A percentile compares a stretch with the other conserved stretches of the same genome.
Evolutionary conservation across 2,329 filamentous ascomycete genomes (phyloP).

Genomic region (Clonostachys solani): DNA sequence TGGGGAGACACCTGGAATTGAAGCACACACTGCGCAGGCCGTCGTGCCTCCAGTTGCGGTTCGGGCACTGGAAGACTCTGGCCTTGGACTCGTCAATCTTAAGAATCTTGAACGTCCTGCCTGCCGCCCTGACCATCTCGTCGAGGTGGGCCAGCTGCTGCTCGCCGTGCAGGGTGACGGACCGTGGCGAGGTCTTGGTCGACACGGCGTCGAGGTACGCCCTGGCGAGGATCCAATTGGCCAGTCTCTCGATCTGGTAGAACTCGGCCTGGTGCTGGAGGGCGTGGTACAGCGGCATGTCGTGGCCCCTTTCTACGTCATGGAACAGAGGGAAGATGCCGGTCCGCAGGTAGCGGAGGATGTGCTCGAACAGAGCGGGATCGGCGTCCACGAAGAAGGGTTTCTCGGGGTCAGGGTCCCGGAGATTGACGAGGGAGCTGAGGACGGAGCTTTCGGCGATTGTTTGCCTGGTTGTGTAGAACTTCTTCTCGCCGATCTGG

Average conservation of each 20-base stretch:
- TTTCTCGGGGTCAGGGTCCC: slow-evolving; percentile 1
- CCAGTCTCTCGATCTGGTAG: slow-evolving; percentile 18
- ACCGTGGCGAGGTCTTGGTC: background rate
- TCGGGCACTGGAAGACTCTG: background rate
- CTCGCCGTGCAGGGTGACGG: slow-evolving; percentile 1
- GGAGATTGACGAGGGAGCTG: slow-evolving; percentile 5
- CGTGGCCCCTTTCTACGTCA: slow-evolving; percentile 16
- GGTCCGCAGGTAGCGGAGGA: slow-evolving; percentile 25
- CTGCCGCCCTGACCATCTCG: background rate
- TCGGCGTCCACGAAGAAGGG: slow-evolving; percentile 32
- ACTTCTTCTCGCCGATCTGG: slow-evolving; percentile 9
- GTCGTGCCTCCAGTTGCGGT: slow-evolving; percentile 2
- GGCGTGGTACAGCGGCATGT: slow-evolving; percentile 24
- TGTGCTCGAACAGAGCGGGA: slow-evolving; percentile 23
- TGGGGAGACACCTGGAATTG: background rate
- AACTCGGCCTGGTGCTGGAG: slow-evolving; percentile 24
- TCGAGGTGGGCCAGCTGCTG: slow-evolving; percentile 3
- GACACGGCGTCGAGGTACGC: slow-evolving; percentile 2
- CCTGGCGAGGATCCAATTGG: slow-evolving; percentile 13
- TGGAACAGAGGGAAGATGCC: slow-evolving; percentile 27
- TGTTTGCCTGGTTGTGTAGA: slow-evolving; percentile 9
- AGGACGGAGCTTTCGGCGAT: slow-evolving; percentile 4
- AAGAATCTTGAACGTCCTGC: slow-evolving; percentile 1
- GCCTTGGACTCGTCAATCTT: background rate
- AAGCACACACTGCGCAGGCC: slow-evolving; percentile 1